Base-by-base conservation (phyloP, 176 grass and related monocot species). In the Eremochloa ophiuroides region DNA sequence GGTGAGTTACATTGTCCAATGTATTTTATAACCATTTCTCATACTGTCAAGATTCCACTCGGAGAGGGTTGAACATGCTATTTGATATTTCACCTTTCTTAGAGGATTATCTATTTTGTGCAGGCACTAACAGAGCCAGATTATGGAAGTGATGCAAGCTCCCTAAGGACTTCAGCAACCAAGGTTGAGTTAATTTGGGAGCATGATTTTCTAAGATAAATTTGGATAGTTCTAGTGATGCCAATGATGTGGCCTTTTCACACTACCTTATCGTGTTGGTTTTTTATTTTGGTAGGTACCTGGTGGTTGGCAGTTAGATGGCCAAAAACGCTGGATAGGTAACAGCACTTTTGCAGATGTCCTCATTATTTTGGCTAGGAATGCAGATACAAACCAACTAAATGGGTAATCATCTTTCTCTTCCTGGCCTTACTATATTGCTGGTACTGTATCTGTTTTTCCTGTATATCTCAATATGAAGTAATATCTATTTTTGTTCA, bases 281-380 rank as follows among this genome's bases (percentile, higher is more conserved):
- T 23, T 51, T 43, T 67, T 53, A 34, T 90, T 62, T 80, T 91
- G 44, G 33, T 67, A 98, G 95, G 95, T 98, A 68, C 80, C 86
- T 89, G 95, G 95, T 43, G 92, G 95, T 62, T 98, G 95, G 92
- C 78, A 91, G 29, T 85, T 98, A 69, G 82, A 92, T 89, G 95
- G 95, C 46, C 95, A 98, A 93, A 98, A 98, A 53, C 86, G 95
- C 6, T 98, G 95, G 95, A 98, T 94, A 75, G 95, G 92, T 80
- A 98, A 98, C 60, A 87, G 95, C 89, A 98, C 95, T 16, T 98
- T 98, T 84, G 95, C 95, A 53, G 92, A 98, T 79, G 47, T 98
- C 74, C 81, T 98, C 68, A 29, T 98, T 40, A 79, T 98, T 82
- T 94, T 98, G 81, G 95, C 92, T 58, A 81, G 95, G 68, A 93